phyloP scores from a whole-genome alignment of 1,284 basidiomycete genomes.

The Gymnopus androsaceus region DNA sequence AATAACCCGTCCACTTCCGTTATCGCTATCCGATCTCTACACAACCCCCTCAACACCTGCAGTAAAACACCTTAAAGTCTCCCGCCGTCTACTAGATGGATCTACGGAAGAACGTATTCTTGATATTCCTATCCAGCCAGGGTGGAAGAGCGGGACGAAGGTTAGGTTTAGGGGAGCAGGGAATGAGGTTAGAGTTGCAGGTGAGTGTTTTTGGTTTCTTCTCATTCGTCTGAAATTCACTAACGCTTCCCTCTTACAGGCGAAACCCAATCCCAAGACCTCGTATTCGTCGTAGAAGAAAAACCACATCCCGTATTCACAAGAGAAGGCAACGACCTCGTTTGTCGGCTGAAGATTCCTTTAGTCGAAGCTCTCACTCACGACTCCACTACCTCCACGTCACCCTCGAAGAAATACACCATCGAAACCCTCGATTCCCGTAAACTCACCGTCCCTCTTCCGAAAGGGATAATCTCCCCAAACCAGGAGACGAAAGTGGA shows the following conservation, averaged over 20 bases:
- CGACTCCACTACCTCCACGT: too few relatives aligned
- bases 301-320: conserved; percentile 79
- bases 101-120: conserved; percentile 88
- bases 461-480: conserved; percentile 77
- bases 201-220: too few relatives aligned
- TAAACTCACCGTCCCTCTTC: conserved; percentile 68
- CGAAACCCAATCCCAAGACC: conserved; percentile 80
- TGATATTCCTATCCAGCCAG: conserved; percentile 85
- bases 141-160: conserved; percentile 90
- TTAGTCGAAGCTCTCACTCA: conserved; percentile 82
- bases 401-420: conserved; percentile 48
- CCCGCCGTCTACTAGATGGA: conserved; percentile 73
- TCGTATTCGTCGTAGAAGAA: conserved; percentile 91
- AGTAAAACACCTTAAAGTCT: conserved; percentile 89
- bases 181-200: too few relatives aligned
- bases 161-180: conserved; percentile 86
- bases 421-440: conserved; percentile 79
- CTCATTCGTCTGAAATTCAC: too few relatives aligned
- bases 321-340: conserved; percentile 82
- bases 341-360: conserved; percentile 63
- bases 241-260: too few relatives aligned
- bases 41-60: too few relatives aligned
- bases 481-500: conserved; percentile 69
- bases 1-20: conserved; percentile 82
- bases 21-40: conserved; percentile 92